A percentile compares a stretch with the other conserved stretches of the same genome.
Conservation (phyloP, 805 yeast species). For the Teunomyces aglyptinius region DNA sequence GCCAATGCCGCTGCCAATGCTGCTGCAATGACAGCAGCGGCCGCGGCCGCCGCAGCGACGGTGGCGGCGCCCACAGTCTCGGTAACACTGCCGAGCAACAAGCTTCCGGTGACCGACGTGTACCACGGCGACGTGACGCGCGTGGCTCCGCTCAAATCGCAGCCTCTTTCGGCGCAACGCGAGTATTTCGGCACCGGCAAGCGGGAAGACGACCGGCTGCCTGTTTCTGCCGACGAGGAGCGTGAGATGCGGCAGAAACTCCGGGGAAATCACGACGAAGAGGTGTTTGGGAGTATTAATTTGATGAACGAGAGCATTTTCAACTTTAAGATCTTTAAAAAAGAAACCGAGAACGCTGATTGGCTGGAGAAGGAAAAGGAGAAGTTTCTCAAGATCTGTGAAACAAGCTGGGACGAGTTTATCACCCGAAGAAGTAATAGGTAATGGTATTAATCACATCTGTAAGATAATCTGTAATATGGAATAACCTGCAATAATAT, state of each 20-base stretch:
- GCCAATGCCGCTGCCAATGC: background rate
- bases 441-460: background rate
- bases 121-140: conserved; percentile 45
- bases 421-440: conserved; percentile 11
- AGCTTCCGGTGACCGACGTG: conserved; percentile 45
- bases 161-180: conserved; percentile 50
- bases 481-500: no score
- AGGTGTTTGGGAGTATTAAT: conserved; percentile 36
- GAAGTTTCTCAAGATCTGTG: conserved; percentile 42
- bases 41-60: background rate
- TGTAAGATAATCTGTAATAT: no score
- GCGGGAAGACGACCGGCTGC: conserved; percentile 25
- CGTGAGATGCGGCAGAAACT: conserved; percentile 32
- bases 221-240: conserved; percentile 30
- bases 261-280: conserved; percentile 11
- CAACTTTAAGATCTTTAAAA: conserved; percentile 31
- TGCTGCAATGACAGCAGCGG: background rate
- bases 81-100: conserved; percentile 21
- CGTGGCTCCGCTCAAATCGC: conserved; percentile 50
- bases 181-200: conserved; percentile 29
- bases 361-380: conserved; percentile 29
- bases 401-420: conserved; percentile 44
- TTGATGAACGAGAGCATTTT: conserved; percentile 36
- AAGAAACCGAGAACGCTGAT: conserved; percentile 2
- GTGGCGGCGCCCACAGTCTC: background rate